phyloP scores from a whole-genome alignment of 352 stramenopile species.

The Phytophthora pistaciae region DNA sequence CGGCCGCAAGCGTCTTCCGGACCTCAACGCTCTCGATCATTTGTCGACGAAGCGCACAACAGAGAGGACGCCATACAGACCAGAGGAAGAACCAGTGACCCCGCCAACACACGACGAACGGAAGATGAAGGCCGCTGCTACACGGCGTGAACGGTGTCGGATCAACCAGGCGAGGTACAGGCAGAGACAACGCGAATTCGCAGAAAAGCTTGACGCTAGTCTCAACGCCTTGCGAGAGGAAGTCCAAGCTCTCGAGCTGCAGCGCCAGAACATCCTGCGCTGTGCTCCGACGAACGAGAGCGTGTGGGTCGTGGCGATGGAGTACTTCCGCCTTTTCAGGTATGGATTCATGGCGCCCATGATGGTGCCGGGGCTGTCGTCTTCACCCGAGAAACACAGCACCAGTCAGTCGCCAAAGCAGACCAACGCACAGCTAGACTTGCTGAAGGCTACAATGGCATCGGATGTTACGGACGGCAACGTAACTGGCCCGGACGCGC shows the following conservation, averaged over 20 bases:
- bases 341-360: conserved; percentile 21
- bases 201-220: conserved; percentile 1
- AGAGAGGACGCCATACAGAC: neutral
- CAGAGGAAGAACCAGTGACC: neutral
- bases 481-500: neutral
- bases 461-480: neutral
- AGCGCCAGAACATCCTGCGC: conserved; percentile 6
- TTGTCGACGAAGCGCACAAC: neutral
- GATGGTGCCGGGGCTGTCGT: neutral
- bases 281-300: conserved; percentile 13
- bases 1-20: neutral
- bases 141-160: conserved; percentile 20
- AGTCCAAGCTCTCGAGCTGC: conserved; percentile 16
- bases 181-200: conserved; percentile 15
- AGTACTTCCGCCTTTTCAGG: conserved; percentile 30
- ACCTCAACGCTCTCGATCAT: conserved; percentile 6
- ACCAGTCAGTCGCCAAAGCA: neutral
- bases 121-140: conserved; percentile 9
- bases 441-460: neutral
- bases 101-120: neutral
- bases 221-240: conserved; percentile 10
- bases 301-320: conserved; percentile 23
- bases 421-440: neutral
- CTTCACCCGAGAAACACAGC: neutral
- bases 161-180: conserved; percentile 31